phyloP scores from a whole-genome alignment of 1,284 basidiomycete species.

The Sanghuangporus baumii region DNA sequence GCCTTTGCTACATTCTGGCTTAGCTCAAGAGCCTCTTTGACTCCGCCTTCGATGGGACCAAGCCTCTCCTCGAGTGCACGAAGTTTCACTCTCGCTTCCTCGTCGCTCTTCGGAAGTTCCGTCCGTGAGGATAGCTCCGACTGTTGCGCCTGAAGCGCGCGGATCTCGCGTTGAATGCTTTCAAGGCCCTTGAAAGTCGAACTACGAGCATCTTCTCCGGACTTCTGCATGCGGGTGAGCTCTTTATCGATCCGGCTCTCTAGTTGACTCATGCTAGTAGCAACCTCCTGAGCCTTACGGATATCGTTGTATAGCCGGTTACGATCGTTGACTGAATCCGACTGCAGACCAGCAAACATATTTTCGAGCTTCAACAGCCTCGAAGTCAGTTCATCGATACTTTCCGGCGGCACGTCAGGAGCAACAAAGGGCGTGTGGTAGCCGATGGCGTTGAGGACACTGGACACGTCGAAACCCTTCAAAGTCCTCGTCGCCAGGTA shows the following conservation, averaged over 20 bases:
- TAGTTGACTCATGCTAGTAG: constrained; percentile 46
- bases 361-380: constrained; percentile 64
- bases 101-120: constrained; percentile 31
- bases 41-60: constrained; percentile 57
- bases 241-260: constrained; percentile 56
- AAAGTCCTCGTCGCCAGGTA: constrained; percentile 1
- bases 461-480: neutral
- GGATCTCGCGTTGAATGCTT: constrained; percentile 50
- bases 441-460: constrained; percentile 3
- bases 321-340: constrained; percentile 46
- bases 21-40: constrained; percentile 65
- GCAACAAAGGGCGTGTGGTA: constrained; percentile 24
- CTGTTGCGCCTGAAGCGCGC: constrained; percentile 42
- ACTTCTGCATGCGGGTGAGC: constrained; percentile 43
- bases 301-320: constrained; percentile 45
- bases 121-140: constrained; percentile 32
- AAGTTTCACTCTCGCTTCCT: constrained; percentile 52
- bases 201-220: constrained; percentile 45
- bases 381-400: constrained; percentile 64
- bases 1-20: constrained; percentile 45
- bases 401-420: constrained; percentile 56
- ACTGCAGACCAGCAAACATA: constrained; percentile 50
- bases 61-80: constrained; percentile 56
- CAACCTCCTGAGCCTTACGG: constrained; percentile 43
- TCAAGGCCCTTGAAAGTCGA: constrained; percentile 42